Evolutionary conservation across 179 eudicot genomes (phyloP), one percentile per base, ranked within the genome.

Genomic region (Pouteria campechiana): DNA sequence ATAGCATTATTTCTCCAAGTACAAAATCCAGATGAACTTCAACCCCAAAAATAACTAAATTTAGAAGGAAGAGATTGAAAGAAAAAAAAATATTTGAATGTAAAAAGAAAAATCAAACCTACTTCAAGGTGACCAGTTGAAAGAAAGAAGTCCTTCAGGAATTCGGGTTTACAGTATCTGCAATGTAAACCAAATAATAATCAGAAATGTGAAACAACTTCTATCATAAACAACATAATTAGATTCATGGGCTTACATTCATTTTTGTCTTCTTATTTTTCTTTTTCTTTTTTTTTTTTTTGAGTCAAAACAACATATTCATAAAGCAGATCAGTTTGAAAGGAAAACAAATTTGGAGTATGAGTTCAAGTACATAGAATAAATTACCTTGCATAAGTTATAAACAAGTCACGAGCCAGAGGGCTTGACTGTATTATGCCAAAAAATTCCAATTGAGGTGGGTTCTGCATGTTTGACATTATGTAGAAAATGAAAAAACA

Each of bases 91-190:
- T 2, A 21, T 14, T 5, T 15, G 25, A 3, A 39, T 21, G 2
- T 41, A 4, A n/a, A 35, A 20, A 50, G 33, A 48, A 9, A 28
- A 39, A 25, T 9, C 30, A 40, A 46, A 61, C 60, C 49, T 51
- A 90, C 96, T 71, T 86, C 84, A 56, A 82, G 68, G 60, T 86
- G 92, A 33, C 96, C 98, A 47, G 83, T 63, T 17, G 94, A 82
- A 9, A 79, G 67, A 59, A 74, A 87, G 67, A 82, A 86, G 48
- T 87, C 77, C 75, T 87, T 90, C 70, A 90, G 63, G 58, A 77
- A 74, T 67, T 90, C 98, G 69, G 75, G 98, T 49, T 79, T 78
- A 42, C 69, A 79, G 49, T 85, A 79, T 67, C 96, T 90, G 75
- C 23, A 62, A 44, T 9, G n/a, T n/a, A n/a, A n/a, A n/a, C n/a